Evolutionary conservation across 2,329 filamentous ascomycete genomes (phyloP).

Genomic region (Hypoxylon sp.): DNA sequence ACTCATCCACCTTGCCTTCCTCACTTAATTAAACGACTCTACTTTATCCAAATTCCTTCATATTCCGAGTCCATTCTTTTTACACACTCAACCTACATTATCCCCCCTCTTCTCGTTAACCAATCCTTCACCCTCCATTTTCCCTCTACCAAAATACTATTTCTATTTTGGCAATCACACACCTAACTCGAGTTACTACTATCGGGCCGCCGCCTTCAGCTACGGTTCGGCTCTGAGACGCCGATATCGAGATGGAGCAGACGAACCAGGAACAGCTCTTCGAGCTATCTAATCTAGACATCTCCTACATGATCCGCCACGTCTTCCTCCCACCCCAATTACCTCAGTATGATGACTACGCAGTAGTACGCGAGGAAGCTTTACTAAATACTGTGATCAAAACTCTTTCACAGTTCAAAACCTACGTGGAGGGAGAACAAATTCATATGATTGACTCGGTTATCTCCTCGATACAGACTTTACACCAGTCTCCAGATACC

Average conservation of each 20-base stretch:
- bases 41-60: neutral
- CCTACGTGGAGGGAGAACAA: conserved; percentile 2
- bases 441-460: neutral
- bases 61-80: neutral
- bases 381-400: conserved; percentile 31
- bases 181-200: neutral
- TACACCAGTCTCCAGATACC: neutral
- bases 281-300: neutral
- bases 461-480: conserved; percentile 10
- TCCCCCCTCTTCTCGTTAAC: neutral
- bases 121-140: neutral
- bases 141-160: neutral
- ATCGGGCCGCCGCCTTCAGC: neutral
- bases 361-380: conserved; percentile 13
- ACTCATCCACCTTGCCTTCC: neutral
- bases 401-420: conserved; percentile 18
- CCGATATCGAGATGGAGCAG: conserved; percentile 12
- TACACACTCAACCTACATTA: neutral
- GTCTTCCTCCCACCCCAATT: conserved; percentile 44
- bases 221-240: neutral
- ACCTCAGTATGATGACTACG: conserved; percentile 41
- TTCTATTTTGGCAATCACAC: neutral
- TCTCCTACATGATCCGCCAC: conserved; percentile 43
- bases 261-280: neutral
- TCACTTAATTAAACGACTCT: neutral